Conservation (phyloP, 768 basidiomycete genomes). For the Galerina marginata region DNA sequence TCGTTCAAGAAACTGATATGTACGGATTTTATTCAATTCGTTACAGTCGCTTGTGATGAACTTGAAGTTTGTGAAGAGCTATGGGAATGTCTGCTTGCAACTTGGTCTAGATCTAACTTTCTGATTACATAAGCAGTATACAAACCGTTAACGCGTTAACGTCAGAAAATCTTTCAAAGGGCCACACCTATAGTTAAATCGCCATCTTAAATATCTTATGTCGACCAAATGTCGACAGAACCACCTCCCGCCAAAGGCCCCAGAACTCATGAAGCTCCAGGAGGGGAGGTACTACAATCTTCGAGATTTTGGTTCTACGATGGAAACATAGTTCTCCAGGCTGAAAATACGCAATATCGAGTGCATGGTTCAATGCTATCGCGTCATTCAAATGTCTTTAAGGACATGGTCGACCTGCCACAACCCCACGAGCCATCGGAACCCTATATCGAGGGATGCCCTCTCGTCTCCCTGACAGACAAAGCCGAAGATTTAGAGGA, state of each 20-base stretch:
- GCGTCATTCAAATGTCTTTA: constrained; percentile 24
- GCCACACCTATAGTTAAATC: too few species aligned
- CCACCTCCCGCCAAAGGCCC: neutral
- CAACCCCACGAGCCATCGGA: constrained; percentile 5
- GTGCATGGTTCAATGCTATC: constrained; percentile 26
- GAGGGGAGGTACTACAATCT: neutral
- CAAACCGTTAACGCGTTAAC: too few species aligned
- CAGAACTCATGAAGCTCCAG: neutral
- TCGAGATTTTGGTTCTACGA: constrained; percentile 25
- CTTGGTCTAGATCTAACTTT: too few species aligned
- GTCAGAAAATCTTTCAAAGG: too few species aligned
- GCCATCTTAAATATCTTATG: too few species aligned
- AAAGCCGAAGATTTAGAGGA: constrained; percentile 14
- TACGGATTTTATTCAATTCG: too few species aligned
- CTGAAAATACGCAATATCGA: constrained; percentile 22
- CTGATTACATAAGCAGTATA: too few species aligned
- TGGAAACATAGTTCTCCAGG: constrained; percentile 26
- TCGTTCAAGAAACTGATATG: too few species aligned
- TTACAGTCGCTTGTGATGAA: too few species aligned
- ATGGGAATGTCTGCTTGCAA: too few species aligned
- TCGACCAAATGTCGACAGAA: too few species aligned
- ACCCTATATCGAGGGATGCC: constrained; percentile 18
- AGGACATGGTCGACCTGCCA: constrained; percentile 27
- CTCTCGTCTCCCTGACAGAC: constrained; percentile 23
- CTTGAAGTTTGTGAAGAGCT: too few species aligned